Percentiles rank a stretch among this genome's conserved stretches.
Conservation (phyloP, 768 basidiomycete genomes). For the Pleurotus cornucopiae region DNA sequence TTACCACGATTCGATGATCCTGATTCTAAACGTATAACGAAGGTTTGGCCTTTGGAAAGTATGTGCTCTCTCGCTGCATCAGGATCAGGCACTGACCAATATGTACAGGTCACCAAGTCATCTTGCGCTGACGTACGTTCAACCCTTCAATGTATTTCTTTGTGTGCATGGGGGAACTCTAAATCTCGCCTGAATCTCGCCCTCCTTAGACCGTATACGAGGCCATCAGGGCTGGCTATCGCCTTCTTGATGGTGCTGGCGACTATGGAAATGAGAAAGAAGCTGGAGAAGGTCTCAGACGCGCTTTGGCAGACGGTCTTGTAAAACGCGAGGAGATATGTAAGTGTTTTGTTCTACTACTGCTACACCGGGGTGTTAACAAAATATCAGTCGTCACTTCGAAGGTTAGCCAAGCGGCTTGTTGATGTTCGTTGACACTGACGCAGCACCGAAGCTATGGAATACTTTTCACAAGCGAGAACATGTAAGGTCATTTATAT, state of each 20-base stretch:
- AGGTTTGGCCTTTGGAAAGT: constrained; percentile 77
- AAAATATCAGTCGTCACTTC: constrained; percentile 86
- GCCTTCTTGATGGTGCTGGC: constrained; percentile 81
- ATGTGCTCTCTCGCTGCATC: constrained; percentile 7
- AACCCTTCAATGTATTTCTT: too few species aligned
- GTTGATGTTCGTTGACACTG: not conserved
- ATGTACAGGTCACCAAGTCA: constrained; percentile 49
- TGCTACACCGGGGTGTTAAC: constrained; percentile 24
- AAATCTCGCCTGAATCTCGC: not conserved
- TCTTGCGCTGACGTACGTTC: constrained; percentile 54
- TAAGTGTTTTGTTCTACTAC: constrained; percentile 31
- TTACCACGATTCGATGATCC: not conserved
- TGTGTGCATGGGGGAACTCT: not conserved
- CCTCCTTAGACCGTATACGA: constrained; percentile 67
- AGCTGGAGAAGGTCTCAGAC: constrained; percentile 72
- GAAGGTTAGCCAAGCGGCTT: constrained; percentile 42
- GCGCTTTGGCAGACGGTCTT: constrained; percentile 76
- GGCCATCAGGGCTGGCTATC: constrained; percentile 83
- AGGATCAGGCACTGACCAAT: constrained; percentile 26
- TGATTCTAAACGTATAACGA: constrained; percentile 8
- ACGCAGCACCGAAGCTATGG: constrained; percentile 54
- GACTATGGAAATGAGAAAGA: constrained; percentile 91
- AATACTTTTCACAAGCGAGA: constrained; percentile 85
- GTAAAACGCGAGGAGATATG: constrained; percentile 88
- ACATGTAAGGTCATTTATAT: constrained; percentile 42